Conservation (phyloP, 371 early-diverging fungal species). For the Mucor circinelloides region DNA sequence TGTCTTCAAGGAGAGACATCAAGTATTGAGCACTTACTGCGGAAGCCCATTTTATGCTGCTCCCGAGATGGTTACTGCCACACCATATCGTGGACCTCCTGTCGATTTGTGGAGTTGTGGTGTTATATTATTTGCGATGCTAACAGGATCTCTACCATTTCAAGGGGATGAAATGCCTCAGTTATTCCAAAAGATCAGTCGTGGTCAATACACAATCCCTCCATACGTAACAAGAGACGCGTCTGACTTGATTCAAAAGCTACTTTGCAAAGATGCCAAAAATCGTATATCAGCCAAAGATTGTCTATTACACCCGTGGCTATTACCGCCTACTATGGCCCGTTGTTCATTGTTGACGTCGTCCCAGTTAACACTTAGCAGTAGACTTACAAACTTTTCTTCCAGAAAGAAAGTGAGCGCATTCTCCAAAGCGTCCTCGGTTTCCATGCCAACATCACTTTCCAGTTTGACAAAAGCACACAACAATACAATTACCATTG, state of each 20-base stretch:
- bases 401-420: constrained; percentile 11
- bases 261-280: constrained; percentile 60
- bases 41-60: constrained; percentile 94
- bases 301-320: constrained; percentile 79
- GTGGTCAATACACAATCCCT: constrained; percentile 59
- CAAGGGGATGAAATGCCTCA: constrained; percentile 78
- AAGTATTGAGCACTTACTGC: constrained; percentile 90
- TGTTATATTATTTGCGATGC: constrained; percentile 74
- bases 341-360: constrained; percentile 7
- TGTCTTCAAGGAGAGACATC: constrained; percentile 75
- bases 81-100: constrained; percentile 74
- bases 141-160: constrained; percentile 80
- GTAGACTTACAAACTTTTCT: constrained; percentile 13
- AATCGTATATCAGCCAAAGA: constrained; percentile 76
- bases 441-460: constrained; percentile 3
- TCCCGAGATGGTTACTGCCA: constrained; percentile 80
- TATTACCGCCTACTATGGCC: constrained; percentile 28
- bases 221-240: constrained; percentile 43
- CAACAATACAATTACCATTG: neutral
- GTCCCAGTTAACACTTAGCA: constrained; percentile 18
- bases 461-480: neutral
- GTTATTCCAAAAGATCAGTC: constrained; percentile 69
- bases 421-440: neutral
- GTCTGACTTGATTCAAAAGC: constrained; percentile 52
- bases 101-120: constrained; percentile 85